phyloP scores from a whole-genome alignment of 768 basidiomycete genomes.

The Tremella yokohamensis region DNA sequence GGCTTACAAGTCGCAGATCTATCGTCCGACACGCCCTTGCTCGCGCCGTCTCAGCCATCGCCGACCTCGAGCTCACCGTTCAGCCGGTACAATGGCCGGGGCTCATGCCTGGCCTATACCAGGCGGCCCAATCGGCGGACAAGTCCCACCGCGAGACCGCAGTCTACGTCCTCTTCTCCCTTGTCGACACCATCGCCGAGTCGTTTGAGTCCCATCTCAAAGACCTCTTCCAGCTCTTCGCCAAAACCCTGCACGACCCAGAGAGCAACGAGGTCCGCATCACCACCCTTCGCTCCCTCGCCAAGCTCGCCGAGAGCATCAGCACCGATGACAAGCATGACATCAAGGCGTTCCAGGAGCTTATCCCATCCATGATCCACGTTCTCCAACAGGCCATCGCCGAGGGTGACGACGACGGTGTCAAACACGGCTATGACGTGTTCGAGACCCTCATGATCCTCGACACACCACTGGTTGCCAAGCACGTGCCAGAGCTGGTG shows the following conservation, averaged over 20 bases:
- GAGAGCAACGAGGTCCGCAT: slow-evolving; percentile 87
- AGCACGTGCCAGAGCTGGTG: slow-evolving; percentile 79
- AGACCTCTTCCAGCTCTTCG: slow-evolving; percentile 73
- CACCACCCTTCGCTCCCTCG: slow-evolving; percentile 84
- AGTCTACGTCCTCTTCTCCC: slow-evolving; percentile 71
- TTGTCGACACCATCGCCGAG: slow-evolving; percentile 86
- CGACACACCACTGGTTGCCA: slow-evolving; percentile 87
- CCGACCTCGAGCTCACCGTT: slow-evolving; percentile 70
- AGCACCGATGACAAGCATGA: slow-evolving; percentile 80
- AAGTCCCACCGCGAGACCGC: slow-evolving; percentile 85
- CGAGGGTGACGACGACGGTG: slow-evolving; percentile 70
- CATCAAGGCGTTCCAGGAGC: slow-evolving; percentile 78
- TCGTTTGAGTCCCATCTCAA: slow-evolving; percentile 61
- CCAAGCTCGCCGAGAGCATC: slow-evolving; percentile 88
- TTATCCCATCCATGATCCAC: slow-evolving; percentile 81
- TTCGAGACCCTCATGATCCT: slow-evolving; percentile 92
- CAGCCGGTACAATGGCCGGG: slow-evolving; percentile 63
- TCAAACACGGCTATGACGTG: slow-evolving; percentile 88
- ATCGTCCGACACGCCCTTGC: slow-evolving; percentile 90
- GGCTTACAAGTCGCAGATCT: slow-evolving; percentile 56
- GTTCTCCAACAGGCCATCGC: slow-evolving; percentile 83
- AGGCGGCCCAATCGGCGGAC: slow-evolving; percentile 65
- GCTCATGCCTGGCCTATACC: slow-evolving; percentile 81
- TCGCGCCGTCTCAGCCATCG: slow-evolving; percentile 88
- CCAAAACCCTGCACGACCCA: slow-evolving; percentile 67